A percentile compares a stretch with the other conserved stretches of the same genome.
Evolutionary conservation across 176 grass and related monocot genomes (phyloP).

Genomic region (Carex pumila): DNA sequence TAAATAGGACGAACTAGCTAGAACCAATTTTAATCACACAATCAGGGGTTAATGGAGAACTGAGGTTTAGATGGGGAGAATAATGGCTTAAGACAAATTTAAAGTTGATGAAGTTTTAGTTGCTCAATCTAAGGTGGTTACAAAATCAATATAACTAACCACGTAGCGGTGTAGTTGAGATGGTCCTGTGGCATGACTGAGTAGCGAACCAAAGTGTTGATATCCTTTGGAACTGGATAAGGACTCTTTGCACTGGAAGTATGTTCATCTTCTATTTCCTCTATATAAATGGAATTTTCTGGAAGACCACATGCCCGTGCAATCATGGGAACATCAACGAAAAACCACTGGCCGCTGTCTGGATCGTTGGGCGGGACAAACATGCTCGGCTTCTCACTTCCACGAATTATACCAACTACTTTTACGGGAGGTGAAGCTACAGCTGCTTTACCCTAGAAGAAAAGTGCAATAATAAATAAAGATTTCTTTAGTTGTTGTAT

Average conservation of each 20-base stretch:
- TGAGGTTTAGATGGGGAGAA: background rate
- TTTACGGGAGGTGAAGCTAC: conserved; percentile 30
- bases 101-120: background rate
- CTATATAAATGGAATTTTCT: conserved; percentile 66
- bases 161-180: conserved; percentile 80
- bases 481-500: background rate
- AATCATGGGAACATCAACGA: conserved; percentile 76
- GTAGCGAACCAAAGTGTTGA: conserved; percentile 66
- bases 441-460: conserved; percentile 48
- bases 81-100: background rate
- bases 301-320: conserved; percentile 59
- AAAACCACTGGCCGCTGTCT: conserved; percentile 84
- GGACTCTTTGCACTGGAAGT: conserved; percentile 47
- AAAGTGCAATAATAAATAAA: background rate
- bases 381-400: conserved; percentile 92
- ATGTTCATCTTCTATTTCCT: conserved; percentile 66
- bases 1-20: background rate
- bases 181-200: conserved; percentile 92
- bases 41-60: background rate
- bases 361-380: conserved; percentile 95
- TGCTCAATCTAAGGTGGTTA: background rate
- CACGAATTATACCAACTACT: conserved; percentile 74
- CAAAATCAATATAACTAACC: conserved; percentile 29
- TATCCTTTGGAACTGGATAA: conserved; percentile 96
- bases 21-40: background rate